A percentile compares a stretch with the other conserved stretches of the same genome.
These are phyloP conservation scores for Arabidopsis thaliana DNA, from an alignment of 345 rosid species.

Conservation along the genomic window TAIR10.1 NC_003076.8:2914501-2915000, in stretches of 20 bases:
- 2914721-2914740: background rate
- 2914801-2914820: conserved; percentile 52
- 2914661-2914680: conserved; percentile 96
- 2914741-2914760: conserved; percentile 4
- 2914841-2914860: conserved; percentile 79
- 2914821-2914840: conserved; percentile 86
- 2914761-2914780: conserved; percentile 15
- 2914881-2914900: conserved; percentile 78
- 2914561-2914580: conserved; percentile 42
- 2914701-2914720: conserved; percentile 1
- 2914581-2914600: conserved; percentile 50
- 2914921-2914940: conserved; percentile 75
- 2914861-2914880: conserved; percentile 84
- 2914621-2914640: conserved; percentile 68
- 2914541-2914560: conserved; percentile 52
- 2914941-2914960: conserved; percentile 81
- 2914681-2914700: conserved; percentile 44
- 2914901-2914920: conserved; percentile 99
- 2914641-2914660: conserved; percentile 84
- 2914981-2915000: conserved; percentile 14
- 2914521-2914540: conserved; percentile 64
- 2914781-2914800: conserved; percentile 16
- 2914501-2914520: conserved; percentile 99
- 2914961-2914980: conserved; percentile 9
- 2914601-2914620: conserved; percentile 61